Base-by-base conservation (phyloP, 768 basidiomycete genomes). In the Dentipellis sp. region DNA sequence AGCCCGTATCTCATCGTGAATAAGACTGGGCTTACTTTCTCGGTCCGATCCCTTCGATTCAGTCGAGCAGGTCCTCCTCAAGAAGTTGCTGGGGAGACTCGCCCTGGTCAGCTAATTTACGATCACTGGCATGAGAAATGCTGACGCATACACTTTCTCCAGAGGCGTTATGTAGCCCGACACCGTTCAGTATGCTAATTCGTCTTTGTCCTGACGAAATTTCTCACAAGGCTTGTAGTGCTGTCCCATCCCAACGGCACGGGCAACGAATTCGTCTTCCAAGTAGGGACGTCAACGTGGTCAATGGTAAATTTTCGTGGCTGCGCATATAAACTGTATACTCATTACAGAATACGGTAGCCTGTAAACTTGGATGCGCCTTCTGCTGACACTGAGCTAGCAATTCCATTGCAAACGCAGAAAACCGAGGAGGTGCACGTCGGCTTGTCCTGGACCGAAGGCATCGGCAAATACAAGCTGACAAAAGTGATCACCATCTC, bases 391-490 rank as follows among this genome's bases (percentile, higher is more conserved):
- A 86, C 83, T 50, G 87, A 87, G 57, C 72, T 98, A 51, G 79
- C 84, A 37, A 77, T 93, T 42, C 75, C 83, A 2, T 84, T 86
- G 9, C 71, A 78, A 45, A 74, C 73, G 34, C 83, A 83, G 53
- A 82, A 75, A 59, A 71, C 77, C 2, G 83, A 88, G 49, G 82
- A 86, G 66, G 77, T 84, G 53, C 89, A 94, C 66, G 69, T 91
- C 48, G 97, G 95, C 1, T 63, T 99, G 39, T 94, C 93, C 4
- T 98, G 94, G 82, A 78, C 81, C 16, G 94, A 95, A 69, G 97
- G 94, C 1, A 74, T 86, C n/a, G 97, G 97, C 37, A 97, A 97
- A 75, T 98, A 97, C 69, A 97, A 97, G 66, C 74, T 98, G 36
- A 88, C 87, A 23, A 98, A 97, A 72, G 86, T 97, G 62, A 84